Base-by-base conservation (phyloP, 148 eudicot species). In the Cornus controversa region DNA sequence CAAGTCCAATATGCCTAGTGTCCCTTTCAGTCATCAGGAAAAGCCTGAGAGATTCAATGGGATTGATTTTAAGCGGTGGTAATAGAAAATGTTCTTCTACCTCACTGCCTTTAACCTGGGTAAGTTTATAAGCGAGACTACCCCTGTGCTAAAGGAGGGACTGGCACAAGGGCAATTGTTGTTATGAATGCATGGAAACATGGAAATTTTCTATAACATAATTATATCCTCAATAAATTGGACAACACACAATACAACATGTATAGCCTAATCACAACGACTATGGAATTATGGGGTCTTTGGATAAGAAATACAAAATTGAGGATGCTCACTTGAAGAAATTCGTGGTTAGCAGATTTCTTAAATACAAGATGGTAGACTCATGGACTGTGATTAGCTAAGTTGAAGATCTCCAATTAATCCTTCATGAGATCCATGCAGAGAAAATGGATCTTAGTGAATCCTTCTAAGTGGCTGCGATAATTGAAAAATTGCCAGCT, bases 401-500 rank as follows among this genome's bases (percentile, higher is more conserved):
- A 6, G 36, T 69, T 2, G 47, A 69, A 36, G 72, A 69, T 5
- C 37, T 28, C 45, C 47, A 69, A 34, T 1, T 69, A 5, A 28
- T 69, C 4, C 29, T 69, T 2, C 72, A 69, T 69, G 45, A 73
- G 10, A 73, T 73, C 0, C 24, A 25, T 27, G 37, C 65, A 0
- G 67, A 73, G 28, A 66, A 37, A 11, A 57, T 73, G 67, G 18
- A 1, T 10, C 5, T 73, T 0, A 25, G 76, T 73, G 76, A 73
- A 36, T 28, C 45, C 13, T 54, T 54, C 20, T 0, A 54, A 54
- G 62, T 54, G 4, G 62, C 16, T 0, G 0, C 62, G 4, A 54
- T 58, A 10, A 54, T 73, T 24, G 66, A 54, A 63, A 73, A 57
- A 29, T 29, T 73, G n/a, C 67, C 76, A 0, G 45, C 66, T 6